Evolutionary conservation across 345 rosid genomes (phyloP), one percentile per base, ranked within the genome.

Genomic region (Euphorbia tirucalli): DNA sequence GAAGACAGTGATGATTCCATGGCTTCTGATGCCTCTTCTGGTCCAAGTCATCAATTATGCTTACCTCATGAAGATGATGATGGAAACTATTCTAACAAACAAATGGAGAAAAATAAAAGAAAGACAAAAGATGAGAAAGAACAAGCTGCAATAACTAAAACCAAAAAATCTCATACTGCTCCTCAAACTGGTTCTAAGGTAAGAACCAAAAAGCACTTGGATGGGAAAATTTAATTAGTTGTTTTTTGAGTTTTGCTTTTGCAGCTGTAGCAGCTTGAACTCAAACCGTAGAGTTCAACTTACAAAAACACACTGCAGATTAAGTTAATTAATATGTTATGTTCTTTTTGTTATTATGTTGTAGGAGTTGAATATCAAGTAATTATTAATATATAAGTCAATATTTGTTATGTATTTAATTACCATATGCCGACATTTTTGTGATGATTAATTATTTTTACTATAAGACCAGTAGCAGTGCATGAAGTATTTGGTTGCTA

Each of bases 11-110:
- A 77, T 71, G 90, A 88, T 76, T 88, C 93, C 4, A 83, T 88
- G 93, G 90, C 86, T 37, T 88, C 93, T 55, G 93, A 88, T 70
- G 93, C 93, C 55, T 85, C 88, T 72, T 88, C 93, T 2, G 87
- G 90, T 54, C 92, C 86, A 55, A 82, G 85, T 65, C 71, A 70
- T 61, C 78, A 74, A 13, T 15, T 46, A 48, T 62, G 66, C 22
- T 25, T 44, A 6, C 44, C 76, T 50, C 69, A 59, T 24, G 41
- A 52, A 15, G 70, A 41, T 11, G 71, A n/a, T 14, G 77, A 71
- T 25, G 64, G 66, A 7, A 13, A 70, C 44, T 15, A 28, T 52
- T 37, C 54, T 32, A 73, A 41, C 49, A 70, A 68, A 41, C 50
- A 44, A 55, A 27, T 63, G 79, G 65, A 55, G 44, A 25, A 62